phyloP scores from a whole-genome alignment of 345 rosid species.

The Isatis tinctoria region DNA sequence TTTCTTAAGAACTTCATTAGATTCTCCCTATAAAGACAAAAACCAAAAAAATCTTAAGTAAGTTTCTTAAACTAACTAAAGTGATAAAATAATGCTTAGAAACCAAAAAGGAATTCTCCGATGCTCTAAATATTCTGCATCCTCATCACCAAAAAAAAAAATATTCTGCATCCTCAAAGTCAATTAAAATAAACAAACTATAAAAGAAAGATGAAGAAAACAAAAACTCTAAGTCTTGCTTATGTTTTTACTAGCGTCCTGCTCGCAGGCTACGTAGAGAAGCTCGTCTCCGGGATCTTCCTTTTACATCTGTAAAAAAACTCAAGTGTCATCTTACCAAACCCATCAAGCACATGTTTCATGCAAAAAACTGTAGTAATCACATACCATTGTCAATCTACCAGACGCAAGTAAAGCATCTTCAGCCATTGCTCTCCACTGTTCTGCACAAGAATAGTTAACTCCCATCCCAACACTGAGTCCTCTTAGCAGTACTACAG shows the following conservation, averaged over 20 bases:
- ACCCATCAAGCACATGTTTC: not conserved
- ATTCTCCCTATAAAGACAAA: too few species aligned
- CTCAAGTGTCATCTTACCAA: not conserved
- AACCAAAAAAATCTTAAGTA: too few species aligned
- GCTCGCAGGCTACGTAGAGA: not conserved
- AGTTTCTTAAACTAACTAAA: too few species aligned
- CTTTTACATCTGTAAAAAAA: not conserved
- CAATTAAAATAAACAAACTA: not conserved
- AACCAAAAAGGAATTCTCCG: too few species aligned
- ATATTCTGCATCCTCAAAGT: not conserved
- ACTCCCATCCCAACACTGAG: slow-evolving; percentile 88
- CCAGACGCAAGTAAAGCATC: slow-evolving; percentile 69
- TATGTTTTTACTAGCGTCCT: not conserved
- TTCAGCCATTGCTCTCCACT: slow-evolving; percentile 88
- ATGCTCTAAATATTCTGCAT: too few species aligned
- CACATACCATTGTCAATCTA: slow-evolving; percentile 49
- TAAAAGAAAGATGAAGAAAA: not conserved
- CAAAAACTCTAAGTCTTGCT: not conserved
- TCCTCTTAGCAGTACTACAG: slow-evolving; percentile 81
- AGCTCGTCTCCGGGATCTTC: not conserved
- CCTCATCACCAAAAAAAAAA: too few species aligned
- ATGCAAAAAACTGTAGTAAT: not conserved
- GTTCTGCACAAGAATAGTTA: slow-evolving; percentile 79
- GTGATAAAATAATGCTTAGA: too few species aligned
- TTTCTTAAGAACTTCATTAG: too few species aligned